Percentiles rank a stretch among this genome's conserved stretches.
Evolutionary conservation across 1,284 basidiomycete genomes (phyloP).

Genomic region (Phylloboletellus chloephorus): DNA sequence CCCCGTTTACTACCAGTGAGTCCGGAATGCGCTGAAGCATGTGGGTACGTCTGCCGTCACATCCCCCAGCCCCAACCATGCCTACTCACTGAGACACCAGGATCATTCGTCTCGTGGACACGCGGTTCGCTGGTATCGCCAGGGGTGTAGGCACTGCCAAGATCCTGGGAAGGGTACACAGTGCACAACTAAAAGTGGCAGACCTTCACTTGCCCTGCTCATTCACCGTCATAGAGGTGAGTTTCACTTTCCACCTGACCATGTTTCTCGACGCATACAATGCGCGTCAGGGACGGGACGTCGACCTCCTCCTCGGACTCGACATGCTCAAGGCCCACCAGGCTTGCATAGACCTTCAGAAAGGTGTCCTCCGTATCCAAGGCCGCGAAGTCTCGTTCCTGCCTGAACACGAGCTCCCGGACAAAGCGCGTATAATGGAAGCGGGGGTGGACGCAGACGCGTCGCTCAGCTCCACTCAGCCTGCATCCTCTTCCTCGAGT

Average conservation of each 20-base stretch:
- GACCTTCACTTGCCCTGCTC: conserved; percentile 84
- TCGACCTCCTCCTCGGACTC: conserved; percentile 91
- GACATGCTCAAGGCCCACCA: conserved; percentile 99
- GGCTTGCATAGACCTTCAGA: conserved; percentile 89
- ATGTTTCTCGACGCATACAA: not conserved
- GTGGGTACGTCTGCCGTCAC: conserved; percentile 58
- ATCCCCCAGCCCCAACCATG: not conserved
- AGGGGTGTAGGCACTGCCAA: conserved; percentile 94
- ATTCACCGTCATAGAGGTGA: conserved; percentile 92
- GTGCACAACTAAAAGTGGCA: conserved; percentile 85
- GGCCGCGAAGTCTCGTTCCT: conserved; percentile 84
- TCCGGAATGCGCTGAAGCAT: conserved; percentile 89
- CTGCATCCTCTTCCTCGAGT: conserved; percentile 6
- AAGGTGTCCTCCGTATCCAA: conserved; percentile 85
- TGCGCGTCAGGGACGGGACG: conserved; percentile 65
- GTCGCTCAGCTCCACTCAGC: conserved; percentile 15
- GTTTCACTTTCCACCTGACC: conserved; percentile 10
- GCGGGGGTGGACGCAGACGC: conserved; percentile 23
- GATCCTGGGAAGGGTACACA: conserved; percentile 92
- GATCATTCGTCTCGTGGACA: conserved; percentile 91
- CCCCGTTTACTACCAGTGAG: conserved; percentile 59
- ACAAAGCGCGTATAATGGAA: conserved; percentile 56
- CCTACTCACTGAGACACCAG: conserved; percentile 33
- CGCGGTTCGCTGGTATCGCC: conserved; percentile 84
- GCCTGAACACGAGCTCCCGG: conserved; percentile 90